Percentiles rank a stretch among this genome's conserved stretches.
Conservation (phyloP, 2,329 filamentous ascomycete species). For the Amesomyces nigricolor region DNA sequence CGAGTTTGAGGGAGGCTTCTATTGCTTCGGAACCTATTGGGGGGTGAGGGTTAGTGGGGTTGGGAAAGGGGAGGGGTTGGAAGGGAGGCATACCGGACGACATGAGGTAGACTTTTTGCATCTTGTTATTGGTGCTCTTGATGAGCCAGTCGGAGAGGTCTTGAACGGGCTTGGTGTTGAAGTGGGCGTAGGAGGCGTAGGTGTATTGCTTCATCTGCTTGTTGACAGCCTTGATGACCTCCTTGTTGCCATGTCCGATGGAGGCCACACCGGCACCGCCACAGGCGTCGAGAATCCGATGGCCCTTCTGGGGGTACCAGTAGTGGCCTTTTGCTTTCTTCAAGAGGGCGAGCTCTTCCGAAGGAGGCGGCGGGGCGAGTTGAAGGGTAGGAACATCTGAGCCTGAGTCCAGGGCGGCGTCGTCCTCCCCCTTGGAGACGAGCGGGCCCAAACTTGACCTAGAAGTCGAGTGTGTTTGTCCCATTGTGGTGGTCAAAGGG, state of each 20-base stretch:
- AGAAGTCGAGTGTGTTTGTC: constrained; percentile 12
- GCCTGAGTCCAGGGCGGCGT: constrained; percentile 8
- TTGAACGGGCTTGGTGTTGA: constrained; percentile 48
- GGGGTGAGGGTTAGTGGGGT: not conserved
- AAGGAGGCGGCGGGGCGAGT: not conserved
- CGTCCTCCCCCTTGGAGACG: constrained; percentile 4
- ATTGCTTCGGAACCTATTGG: constrained; percentile 58
- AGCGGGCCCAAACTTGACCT: not conserved
- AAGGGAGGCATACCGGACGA: constrained; percentile 28
- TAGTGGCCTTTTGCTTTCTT: constrained; percentile 24
- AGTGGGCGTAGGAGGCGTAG: constrained; percentile 41
- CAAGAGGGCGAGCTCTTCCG: constrained; percentile 7
- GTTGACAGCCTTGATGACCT: constrained; percentile 55
- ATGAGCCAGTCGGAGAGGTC: constrained; percentile 39
- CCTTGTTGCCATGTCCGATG: constrained; percentile 60
- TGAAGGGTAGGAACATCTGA: constrained; percentile 1
- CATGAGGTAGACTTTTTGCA: constrained; percentile 37
- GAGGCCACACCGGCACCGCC: constrained; percentile 68
- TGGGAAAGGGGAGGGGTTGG: not conserved
- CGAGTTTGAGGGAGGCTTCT: constrained; percentile 63
- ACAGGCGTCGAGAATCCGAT: constrained; percentile 63
- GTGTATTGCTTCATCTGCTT: constrained; percentile 39
- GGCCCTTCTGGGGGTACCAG: constrained; percentile 36
- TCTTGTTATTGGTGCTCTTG: constrained; percentile 32
- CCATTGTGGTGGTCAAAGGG: constrained; percentile 7